Percentiles rank a stretch among this genome's conserved stretches.
These are phyloP conservation scores for Cinnamomum chago DNA, from an alignment of 164 flowering plant genomes.

Conservation along the genomic window DNA sequence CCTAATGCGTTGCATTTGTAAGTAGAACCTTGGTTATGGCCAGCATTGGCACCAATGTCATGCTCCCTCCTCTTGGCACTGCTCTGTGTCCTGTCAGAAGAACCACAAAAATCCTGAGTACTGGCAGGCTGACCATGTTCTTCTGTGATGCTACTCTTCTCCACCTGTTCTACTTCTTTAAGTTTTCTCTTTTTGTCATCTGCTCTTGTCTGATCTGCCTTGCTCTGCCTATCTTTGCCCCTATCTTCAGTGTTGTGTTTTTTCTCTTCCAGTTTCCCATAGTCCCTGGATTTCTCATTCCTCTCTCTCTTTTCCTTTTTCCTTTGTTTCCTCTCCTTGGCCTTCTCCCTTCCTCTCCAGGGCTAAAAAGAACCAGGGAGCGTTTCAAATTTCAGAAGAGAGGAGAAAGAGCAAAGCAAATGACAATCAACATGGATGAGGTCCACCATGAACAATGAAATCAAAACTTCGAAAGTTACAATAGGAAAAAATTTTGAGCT, in stretches of 20 bases:
- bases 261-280: not conserved
- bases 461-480: too few species aligned
- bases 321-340: not conserved
- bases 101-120: conserved; percentile 28
- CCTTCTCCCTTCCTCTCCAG: not conserved
- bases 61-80: conserved; percentile 47
- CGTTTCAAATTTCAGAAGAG: not conserved
- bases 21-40: conserved; percentile 24
- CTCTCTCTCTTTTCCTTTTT: not conserved
- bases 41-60: conserved; percentile 11
- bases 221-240: too few species aligned
- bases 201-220: conserved; percentile 13
- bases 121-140: conserved; percentile 45
- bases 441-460: too few species aligned
- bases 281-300: not conserved
- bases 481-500: too few species aligned
- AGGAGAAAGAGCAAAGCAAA: not conserved
- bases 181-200: conserved; percentile 7
- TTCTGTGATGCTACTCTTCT: conserved; percentile 54
- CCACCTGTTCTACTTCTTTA: conserved; percentile 37
- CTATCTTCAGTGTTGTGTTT: not conserved
- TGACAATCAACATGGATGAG: not conserved
- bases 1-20: not conserved
- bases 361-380: not conserved
- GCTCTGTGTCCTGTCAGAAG: conserved; percentile 44